Evolutionary conservation across 2,329 filamentous ascomycete genomes (phyloP).

Genomic region (Cordyceps farinosa): DNA sequence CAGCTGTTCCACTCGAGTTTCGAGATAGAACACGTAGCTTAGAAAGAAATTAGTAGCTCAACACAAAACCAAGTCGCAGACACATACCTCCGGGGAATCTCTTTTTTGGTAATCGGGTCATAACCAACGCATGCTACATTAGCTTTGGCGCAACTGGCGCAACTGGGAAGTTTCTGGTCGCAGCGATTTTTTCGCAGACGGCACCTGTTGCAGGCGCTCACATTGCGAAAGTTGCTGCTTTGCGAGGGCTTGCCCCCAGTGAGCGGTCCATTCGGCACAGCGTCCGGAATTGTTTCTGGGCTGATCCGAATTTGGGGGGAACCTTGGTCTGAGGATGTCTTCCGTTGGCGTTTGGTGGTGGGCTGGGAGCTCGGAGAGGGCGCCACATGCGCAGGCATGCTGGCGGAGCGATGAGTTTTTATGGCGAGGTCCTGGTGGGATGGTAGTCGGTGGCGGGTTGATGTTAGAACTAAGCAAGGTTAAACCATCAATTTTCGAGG

Average conservation of each 20-base stretch:
- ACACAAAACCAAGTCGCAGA: neutral
- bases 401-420: neutral
- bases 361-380: constrained; percentile 50
- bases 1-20: constrained; percentile 78
- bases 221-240: constrained; percentile 73
- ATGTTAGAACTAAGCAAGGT: constrained; percentile 16
- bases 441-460: neutral
- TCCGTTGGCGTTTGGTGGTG: constrained; percentile 52
- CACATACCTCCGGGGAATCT: constrained; percentile 86
- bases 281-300: constrained; percentile 27
- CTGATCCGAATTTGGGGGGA: constrained; percentile 34
- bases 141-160: constrained; percentile 90
- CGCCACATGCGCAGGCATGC: constrained; percentile 46
- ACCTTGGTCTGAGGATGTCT: constrained; percentile 48
- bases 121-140: constrained; percentile 88
- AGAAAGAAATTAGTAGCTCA: neutral
- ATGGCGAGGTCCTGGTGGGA: neutral
- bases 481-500: neutral
- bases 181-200: constrained; percentile 90
- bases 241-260: constrained; percentile 47
- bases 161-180: constrained; percentile 88
- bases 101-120: constrained; percentile 92
- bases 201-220: constrained; percentile 92
- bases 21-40: constrained; percentile 92
- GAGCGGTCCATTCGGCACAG: constrained; percentile 28